A percentile compares a stretch with the other conserved stretches of the same genome.
Evolutionary conservation across 768 basidiomycete genomes (phyloP).

Genomic region (Rhodotorula babjevae): DNA sequence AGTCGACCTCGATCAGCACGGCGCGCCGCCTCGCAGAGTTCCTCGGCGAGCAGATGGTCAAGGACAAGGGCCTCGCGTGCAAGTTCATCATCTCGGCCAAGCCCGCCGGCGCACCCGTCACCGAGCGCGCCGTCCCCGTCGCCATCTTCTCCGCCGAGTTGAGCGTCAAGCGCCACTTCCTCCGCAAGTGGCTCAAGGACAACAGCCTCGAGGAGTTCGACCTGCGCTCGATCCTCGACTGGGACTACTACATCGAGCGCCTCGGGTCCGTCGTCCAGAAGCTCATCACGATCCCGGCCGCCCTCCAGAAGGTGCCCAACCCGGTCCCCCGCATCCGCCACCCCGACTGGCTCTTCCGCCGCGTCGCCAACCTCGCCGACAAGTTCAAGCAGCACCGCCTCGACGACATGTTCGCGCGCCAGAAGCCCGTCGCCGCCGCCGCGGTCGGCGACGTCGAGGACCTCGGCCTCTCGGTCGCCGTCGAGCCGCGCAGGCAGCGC

Average conservation of each 20-base stretch:
- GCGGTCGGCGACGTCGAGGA: slow-evolving; percentile 44
- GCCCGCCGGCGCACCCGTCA: slow-evolving; percentile 87
- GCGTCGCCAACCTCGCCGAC: slow-evolving; percentile 82
- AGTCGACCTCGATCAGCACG: slow-evolving; percentile 96
- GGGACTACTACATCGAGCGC: slow-evolving; percentile 97
- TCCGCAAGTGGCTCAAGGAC: slow-evolving; percentile 96
- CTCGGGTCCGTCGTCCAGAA: slow-evolving; percentile 98
- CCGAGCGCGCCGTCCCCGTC: slow-evolving; percentile 91
- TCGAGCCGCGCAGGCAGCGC: slow-evolving; percentile 49
- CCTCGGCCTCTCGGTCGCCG: slow-evolving; percentile 55
- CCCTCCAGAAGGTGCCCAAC: slow-evolving; percentile 93
- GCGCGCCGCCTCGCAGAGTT: slow-evolving; percentile 93
- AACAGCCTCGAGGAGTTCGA: slow-evolving; percentile 81
- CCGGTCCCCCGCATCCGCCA: slow-evolving; percentile 93
- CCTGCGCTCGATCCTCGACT: slow-evolving; percentile 88
- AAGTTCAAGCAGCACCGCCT: slow-evolving; percentile 98
- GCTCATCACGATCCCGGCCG: slow-evolving; percentile 96
- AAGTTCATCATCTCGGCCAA: slow-evolving; percentile 97
- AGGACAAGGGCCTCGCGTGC: slow-evolving; percentile 97
- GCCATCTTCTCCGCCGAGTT: slow-evolving; percentile 98
- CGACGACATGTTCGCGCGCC: slow-evolving; percentile 76
- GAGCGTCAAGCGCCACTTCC: slow-evolving; percentile 76
- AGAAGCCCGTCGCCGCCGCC: slow-evolving; percentile 48
- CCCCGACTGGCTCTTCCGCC: slow-evolving; percentile 92
- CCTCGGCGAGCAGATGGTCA: slow-evolving; percentile 96